phyloP scores from a whole-genome alignment of 208 protist species.

The Jaenimonas drosophilae region DNA sequence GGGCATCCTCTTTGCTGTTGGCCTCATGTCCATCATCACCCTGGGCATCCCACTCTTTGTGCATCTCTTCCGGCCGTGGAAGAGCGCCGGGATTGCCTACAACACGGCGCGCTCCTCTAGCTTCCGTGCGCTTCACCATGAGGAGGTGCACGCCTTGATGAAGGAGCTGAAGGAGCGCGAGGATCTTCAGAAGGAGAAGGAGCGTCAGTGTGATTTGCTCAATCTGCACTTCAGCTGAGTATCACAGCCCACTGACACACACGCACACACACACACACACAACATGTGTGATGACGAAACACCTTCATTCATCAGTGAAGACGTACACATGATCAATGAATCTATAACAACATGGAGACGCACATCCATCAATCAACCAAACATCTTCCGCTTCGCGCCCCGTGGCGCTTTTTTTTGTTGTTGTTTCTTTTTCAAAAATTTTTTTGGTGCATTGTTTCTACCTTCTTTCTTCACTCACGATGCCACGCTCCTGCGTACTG shows the following conservation, averaged over 20 bases:
- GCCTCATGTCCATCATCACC: constrained; percentile 42
- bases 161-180: constrained; percentile 11
- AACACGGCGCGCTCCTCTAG: constrained; percentile 24
- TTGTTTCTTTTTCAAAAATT: constrained; percentile 4
- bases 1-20: constrained; percentile 31
- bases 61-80: constrained; percentile 45
- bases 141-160: constrained; percentile 12
- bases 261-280: no score
- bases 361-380: background rate
- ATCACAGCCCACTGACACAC: no score
- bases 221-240: no score
- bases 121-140: constrained; percentile 23
- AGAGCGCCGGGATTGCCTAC: constrained; percentile 44
- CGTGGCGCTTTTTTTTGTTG: background rate
- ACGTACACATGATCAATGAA: no score
- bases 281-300: no score
- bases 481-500: constrained; percentile 1
- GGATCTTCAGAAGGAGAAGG: no score
- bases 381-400: background rate
- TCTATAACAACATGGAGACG: background rate
- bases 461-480: background rate
- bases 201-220: no score
- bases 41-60: constrained; percentile 53
- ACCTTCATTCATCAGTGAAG: no score
- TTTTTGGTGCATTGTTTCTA: background rate